Evolutionary conservation across 1,139 yeast genomes (phyloP).

Genomic region (Zygoascus meyerae): DNA sequence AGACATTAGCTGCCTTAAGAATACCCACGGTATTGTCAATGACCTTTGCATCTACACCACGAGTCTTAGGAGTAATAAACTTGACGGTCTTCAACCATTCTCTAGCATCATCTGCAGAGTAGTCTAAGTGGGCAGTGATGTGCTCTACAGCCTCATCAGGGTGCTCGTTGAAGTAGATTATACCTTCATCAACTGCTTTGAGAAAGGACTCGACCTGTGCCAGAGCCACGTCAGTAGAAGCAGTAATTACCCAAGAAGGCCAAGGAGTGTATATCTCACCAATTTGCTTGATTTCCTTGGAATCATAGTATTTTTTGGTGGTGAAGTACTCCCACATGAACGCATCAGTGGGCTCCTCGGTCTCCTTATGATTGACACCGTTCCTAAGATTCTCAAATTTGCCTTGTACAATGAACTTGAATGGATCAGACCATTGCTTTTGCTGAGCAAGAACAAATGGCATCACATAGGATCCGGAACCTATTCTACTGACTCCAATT

Average conservation of each 20-base stretch:
- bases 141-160: conserved; percentile 60
- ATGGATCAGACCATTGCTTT: conserved; percentile 39
- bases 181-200: conserved; percentile 57
- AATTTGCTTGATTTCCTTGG: conserved; percentile 67
- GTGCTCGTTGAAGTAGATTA: conserved; percentile 54
- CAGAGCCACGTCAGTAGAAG: conserved; percentile 37
- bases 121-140: conserved; percentile 65
- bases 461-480: conserved; percentile 88
- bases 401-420: conserved; percentile 51
- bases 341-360: conserved; percentile 58
- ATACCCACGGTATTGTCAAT: conserved; percentile 54
- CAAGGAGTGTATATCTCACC: conserved; percentile 93
- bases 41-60: conserved; percentile 47
- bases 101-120: conserved; percentile 66
- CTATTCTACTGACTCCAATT: conserved; percentile 84
- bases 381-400: conserved; percentile 72
- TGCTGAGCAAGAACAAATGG: conserved; percentile 73
- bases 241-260: conserved; percentile 89
- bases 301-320: conserved; percentile 76
- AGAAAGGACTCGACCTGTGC: conserved; percentile 41
- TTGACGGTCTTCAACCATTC: conserved; percentile 75
- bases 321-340: conserved; percentile 97
- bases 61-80: conserved; percentile 48
- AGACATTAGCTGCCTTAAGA: conserved; percentile 58
- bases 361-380: conserved; percentile 56